Base-by-base conservation (phyloP, 176 grass and related monocot species). In the Avena insularis region DNA sequence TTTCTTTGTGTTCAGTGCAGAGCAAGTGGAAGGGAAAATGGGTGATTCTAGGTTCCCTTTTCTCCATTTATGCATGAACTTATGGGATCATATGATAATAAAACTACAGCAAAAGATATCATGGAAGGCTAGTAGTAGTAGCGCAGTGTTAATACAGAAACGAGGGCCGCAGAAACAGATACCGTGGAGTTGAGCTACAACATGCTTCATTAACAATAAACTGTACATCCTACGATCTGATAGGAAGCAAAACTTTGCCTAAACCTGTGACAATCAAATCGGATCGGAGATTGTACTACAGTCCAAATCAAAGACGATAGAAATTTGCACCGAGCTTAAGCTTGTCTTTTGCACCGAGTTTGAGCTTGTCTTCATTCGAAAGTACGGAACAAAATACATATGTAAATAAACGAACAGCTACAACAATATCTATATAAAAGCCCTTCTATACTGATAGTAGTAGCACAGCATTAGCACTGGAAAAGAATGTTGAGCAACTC, bases 121-220 rank as follows among this genome's bases (percentile, higher is more conserved):
- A 25, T 25, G 25, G 25, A 25, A 25, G 25, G 25, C 79, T 91
- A 86, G 73, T 90, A 84, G 23, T 79, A 64, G 77, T 91, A 92
- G 65, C 90, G 86, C 23, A 95, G 29, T 53, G 84, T 65, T 13
- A 91, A 90, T 19, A 87, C 15, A 20, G 86, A 92, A 56, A 92
- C 54, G 62, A 95, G 92, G 43, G 83, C 90, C 92, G 47, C 75
- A 92, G 3, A 86, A 83, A 84, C 47, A 77, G 47, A 89, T 27
- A 11, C 6, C 45, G 4, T 2, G 7, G 43, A n/a, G 55, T 33
- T 74, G 61, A 48, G 12, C 35, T 38, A 45, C 15, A 33, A 19
- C 38, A 61, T 14, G 5, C 8, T 43, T 46, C 25, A 75, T 48
- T 48, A 84, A 46, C 11, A 70, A 57, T 31, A 48, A 59, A 84